Evolutionary conservation across 441 rosid genomes (phyloP), one percentile per base, ranked within the genome.

Genomic region (Populus hybrid): DNA sequence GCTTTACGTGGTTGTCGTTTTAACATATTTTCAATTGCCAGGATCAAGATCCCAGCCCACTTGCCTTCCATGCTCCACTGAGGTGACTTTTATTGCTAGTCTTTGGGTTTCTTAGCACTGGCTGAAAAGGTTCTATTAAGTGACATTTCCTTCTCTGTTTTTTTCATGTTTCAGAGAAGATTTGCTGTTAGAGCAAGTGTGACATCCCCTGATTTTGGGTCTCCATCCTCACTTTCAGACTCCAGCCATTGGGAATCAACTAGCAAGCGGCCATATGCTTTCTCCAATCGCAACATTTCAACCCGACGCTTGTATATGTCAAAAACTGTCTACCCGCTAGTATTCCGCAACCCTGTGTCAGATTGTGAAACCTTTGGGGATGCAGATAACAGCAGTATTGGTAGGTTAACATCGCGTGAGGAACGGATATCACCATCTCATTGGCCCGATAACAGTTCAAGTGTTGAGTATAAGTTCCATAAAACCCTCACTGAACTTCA

Each of bases 291-390:
- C 70, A 88, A 79, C 72, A 65, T 84, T 28, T 78, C 89, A 0
- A 77, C 85, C 74, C 85, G 84, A 26, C 87, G 89, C 76, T 80
- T 91, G 78, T 84, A 88, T 82, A 79, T 78, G 75, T 87, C 93
- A 70, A 91, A 89, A 85, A 88, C 93, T 59, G 90, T 91, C 73
- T 91, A 87, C 68, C 94, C 98, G 11, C 81, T 86, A 74, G 85
- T 94, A 76, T 94, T 90, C 82, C 86, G 86, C 82, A 94, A 94
- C 82, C 97, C 97, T 1, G 95, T 91, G 57, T 93, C 98, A 28
- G 91, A 91, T 53, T 86, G 85, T 46, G 94, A 87, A 79, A 85
- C 82, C 69, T 79, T 79, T 70, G 84, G 84, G 40, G 88, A 84
- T 74, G 81, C 85, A 70, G 90, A 88, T 63, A 53, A 61, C 23